Conservation (phyloP, 768 basidiomycete genomes). For the Mycena floridula region DNA sequence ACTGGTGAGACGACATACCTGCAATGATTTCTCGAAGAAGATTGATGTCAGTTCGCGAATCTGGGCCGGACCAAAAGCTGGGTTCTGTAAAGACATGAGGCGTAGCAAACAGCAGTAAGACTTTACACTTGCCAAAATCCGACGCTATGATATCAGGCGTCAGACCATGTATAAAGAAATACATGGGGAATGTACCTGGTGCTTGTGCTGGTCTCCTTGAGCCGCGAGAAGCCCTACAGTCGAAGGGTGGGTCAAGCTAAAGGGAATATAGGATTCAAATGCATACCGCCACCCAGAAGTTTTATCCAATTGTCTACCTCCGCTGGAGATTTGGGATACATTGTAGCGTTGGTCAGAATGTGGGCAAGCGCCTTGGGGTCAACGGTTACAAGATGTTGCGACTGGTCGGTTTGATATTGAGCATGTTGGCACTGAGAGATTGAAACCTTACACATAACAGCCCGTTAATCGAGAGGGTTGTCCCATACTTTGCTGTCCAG, state of each 20-base stretch:
- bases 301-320: conserved; percentile 29
- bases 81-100: conserved; percentile 35
- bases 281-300: conserved; percentile 42
- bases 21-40: conserved; percentile 48
- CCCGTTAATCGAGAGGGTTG: no score
- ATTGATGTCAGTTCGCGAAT: conserved; percentile 51
- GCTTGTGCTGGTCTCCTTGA: conserved; percentile 40
- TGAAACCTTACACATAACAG: no score
- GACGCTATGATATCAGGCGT: conserved; percentile 22
- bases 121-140: conserved; percentile 31
- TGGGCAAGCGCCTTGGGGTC: conserved; percentile 63
- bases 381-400: conserved; percentile 41
- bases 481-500: no score
- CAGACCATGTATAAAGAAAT: background rate
- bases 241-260: no score
- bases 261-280: no score
- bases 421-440: no score
- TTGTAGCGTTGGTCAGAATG: conserved; percentile 48
- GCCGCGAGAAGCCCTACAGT: conserved; percentile 45
- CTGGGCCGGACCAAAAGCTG: conserved; percentile 58
- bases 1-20: conserved; percentile 26
- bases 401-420: no score
- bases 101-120: background rate
- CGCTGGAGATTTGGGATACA: conserved; percentile 50
- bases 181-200: conserved; percentile 28